Base-by-base conservation (phyloP, 192 early-diverging fungal genomes). In the Mortierella claussenii region DNA sequence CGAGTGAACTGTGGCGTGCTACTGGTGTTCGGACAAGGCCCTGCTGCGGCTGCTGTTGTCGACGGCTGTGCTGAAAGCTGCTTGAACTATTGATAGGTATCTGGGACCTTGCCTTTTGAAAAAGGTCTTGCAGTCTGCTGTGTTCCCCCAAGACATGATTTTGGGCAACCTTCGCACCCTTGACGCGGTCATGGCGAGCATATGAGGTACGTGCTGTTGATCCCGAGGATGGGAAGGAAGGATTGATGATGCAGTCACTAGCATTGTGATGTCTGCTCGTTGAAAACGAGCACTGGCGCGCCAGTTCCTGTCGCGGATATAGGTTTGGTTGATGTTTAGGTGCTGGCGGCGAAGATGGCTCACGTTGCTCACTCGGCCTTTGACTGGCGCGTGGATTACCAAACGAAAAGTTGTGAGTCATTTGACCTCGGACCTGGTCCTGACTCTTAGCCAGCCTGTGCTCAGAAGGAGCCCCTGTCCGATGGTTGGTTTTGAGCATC, bases 71-170 rank as follows among this genome's bases (percentile, higher is more conserved):
- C n/a, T n/a, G n/a, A n/a, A n/a, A n/a, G n/a, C n/a, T n/a, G n/a
- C n/a, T n/a, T n/a, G n/a, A n/a, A n/a, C n/a, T n/a, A n/a, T n/a
- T n/a, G n/a, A n/a, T n/a, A n/a, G n/a, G n/a, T n/a, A n/a, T n/a
- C 24, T 60, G 57, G 21, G 57, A 60, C 46, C 57, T 60, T 1
- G 57, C 57, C 44, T 60, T 60, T 11, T 28, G 57, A 46, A 48
- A 46, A 7, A 60, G 44, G 24, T 43, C 31, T 21, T 46, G 44
- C 8, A 48, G 31, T 43, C 44, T 48, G 4, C 33, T 23, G 15
- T 48, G 27, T 9, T 43, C 43, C 10, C 46, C 21, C 37, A 40
- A 10, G 7, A 13, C 37, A 21, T 20, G 20, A 24, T 21, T 15
- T 23, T 57, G 13, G 10, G 26, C 15, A 42, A 20, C 9, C 21